These are phyloP conservation scores for Neodidymelliopsis sp. DNA, from an alignment of 2,329 filamentous ascomycete genomes.

Conservation along the genomic window DNA sequence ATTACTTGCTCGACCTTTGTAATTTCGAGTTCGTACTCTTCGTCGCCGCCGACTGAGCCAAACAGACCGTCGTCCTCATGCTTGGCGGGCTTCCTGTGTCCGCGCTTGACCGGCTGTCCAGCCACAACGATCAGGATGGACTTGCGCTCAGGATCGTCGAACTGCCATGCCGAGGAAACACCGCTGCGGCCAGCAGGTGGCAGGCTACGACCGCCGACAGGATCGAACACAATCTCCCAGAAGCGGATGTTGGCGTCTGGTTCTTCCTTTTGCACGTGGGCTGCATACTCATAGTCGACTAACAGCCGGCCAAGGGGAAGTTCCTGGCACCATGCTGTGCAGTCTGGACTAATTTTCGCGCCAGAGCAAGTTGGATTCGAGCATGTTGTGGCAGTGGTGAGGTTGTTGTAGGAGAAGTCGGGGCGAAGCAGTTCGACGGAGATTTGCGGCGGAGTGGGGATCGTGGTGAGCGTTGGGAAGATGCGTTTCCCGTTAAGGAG, in stretches of 20 bases:
- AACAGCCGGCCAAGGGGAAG: constrained; percentile 19
- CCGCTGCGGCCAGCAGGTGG: constrained; percentile 12
- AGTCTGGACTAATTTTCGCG: constrained; percentile 8
- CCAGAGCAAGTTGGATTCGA: constrained; percentile 23
- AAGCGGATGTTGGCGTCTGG: constrained; percentile 22
- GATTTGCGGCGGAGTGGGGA: constrained; percentile 33
- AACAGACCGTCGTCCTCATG: constrained; percentile 30
- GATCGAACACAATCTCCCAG: constrained; percentile 43
- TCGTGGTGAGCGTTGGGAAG: constrained; percentile 35
- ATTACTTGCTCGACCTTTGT: constrained; percentile 31
- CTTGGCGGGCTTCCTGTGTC: constrained; percentile 17
- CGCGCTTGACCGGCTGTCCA: constrained; percentile 23
- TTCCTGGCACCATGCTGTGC: constrained; percentile 27
- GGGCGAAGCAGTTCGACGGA: constrained; percentile 25
- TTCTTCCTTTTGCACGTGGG: constrained; percentile 19
- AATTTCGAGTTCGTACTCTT: constrained; percentile 35
- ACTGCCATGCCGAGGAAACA: constrained; percentile 19
- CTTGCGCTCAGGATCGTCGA: constrained; percentile 32
- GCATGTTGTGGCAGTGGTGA: constrained; percentile 33
- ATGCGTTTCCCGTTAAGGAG: constrained; percentile 38
- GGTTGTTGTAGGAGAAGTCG: constrained; percentile 36
- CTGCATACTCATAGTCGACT: constrained; percentile 37
- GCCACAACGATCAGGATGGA: constrained; percentile 38
- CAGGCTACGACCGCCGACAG: constrained; percentile 31
- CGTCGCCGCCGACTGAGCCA: constrained; percentile 22